Conservation (phyloP, 2,329 filamentous ascomycete species). For the Coniochaeta ligniaria region DNA sequence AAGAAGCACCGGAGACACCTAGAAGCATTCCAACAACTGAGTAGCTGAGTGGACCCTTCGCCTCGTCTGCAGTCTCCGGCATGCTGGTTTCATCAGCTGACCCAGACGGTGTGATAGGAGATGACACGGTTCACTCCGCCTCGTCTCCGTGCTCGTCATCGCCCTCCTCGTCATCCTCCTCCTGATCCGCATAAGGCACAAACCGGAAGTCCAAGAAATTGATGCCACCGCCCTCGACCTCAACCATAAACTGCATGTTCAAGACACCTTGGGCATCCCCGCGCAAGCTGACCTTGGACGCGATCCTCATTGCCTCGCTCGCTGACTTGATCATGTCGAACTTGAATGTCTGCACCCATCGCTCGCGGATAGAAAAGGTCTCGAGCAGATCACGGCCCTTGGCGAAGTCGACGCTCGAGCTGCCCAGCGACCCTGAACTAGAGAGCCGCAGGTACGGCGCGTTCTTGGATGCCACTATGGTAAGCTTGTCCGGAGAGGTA, state of each 20-base stretch:
- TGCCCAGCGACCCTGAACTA: constrained; percentile 51
- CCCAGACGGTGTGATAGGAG: not conserved
- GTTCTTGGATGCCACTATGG: constrained; percentile 55
- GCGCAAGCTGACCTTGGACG: constrained; percentile 85
- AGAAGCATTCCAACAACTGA: not conserved
- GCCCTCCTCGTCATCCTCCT: constrained; percentile 37
- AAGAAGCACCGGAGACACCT: not conserved
- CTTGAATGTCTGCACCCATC: constrained; percentile 68
- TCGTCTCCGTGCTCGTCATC: constrained; percentile 22
- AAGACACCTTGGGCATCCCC: constrained; percentile 85
- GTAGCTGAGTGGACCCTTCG: not conserved
- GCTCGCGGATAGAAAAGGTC: constrained; percentile 58
- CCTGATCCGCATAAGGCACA: constrained; percentile 54
- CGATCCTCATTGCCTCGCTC: constrained; percentile 84
- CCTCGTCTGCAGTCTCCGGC: not conserved
- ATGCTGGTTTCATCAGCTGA: constrained; percentile 2
- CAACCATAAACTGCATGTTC: constrained; percentile 94
- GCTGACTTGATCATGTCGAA: constrained; percentile 83
- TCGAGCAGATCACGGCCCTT: constrained; percentile 63
- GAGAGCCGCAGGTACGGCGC: constrained; percentile 71
- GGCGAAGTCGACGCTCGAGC: constrained; percentile 60
- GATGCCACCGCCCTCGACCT: constrained; percentile 54
- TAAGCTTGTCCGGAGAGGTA: constrained; percentile 66
- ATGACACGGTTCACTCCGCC: constrained; percentile 1
- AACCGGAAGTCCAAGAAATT: constrained; percentile 2